Base-by-base conservation (phyloP, 441 rosid genomes). In the Bocquillonia castaneifolia region DNA sequence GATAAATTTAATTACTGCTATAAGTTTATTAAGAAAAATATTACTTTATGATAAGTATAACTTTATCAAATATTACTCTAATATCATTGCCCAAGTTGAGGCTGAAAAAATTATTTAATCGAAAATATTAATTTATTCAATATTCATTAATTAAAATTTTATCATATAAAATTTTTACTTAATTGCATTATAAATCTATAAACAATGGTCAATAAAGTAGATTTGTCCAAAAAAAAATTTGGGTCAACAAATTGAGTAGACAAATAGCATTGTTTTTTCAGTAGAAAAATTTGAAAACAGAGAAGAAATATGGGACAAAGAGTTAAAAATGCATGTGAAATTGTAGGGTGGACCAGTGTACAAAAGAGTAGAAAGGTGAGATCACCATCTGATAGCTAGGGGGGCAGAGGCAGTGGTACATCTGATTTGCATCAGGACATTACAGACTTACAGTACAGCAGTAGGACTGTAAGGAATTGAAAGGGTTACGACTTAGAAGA, bases 311-410 rank as follows among this genome's bases (percentile, higher is more conserved):
- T 2, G 54, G 52, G 59, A 67, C 42, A 63, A 50, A 2, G 15
- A 4, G 15, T 10, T 17, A 32, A 74, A 66, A 0, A 8, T 22
- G 74, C 80, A 72, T 64, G 79, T 76, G 82, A 64, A 22, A 40
- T 23, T 63, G 79, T 73, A 50, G 77, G 78, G 70, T 64, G 81
- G 74, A 70, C 76, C 77, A 60, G 4, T 3, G 67, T n/a, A 3
- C 50, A 22, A 54, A 56, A 20, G 4, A 1, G 9, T 10, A 53
- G 32, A 32, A 50, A 65, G 36, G 76, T 54, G 71, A 48, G 70
- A 68, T 75, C 76, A 64, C 61, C 73, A 70, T 73, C 73, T 29
- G 44, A 64, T 59, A 66, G 58, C 60, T 44, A 5, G 39, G 20
- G 59, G n/a, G n/a, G n/a, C n/a, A n/a, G n/a, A n/a, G n/a, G n/a